These are phyloP conservation scores for Posidonia oceanica DNA, from an alignment of 116 monocot species.

Conservation along the genomic window DNA sequence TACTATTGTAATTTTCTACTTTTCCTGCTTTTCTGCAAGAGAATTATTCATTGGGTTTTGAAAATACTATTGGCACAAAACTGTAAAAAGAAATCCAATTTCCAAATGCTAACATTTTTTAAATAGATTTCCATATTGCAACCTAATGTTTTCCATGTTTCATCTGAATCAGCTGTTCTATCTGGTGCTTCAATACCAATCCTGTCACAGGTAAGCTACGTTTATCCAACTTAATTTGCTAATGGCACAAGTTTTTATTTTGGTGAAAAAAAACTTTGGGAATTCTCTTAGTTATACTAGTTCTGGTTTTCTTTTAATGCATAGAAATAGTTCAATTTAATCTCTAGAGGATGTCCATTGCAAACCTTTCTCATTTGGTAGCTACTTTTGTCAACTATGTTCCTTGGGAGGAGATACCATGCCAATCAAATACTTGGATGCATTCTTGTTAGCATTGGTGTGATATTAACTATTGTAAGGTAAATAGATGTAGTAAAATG, in stretches of 20 bases:
- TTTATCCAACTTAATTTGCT: background rate
- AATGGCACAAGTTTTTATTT: no score
- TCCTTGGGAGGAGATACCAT: conserved; percentile 67
- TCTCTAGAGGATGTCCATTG: conserved; percentile 4
- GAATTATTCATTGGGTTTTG: no score
- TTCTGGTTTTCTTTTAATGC: background rate
- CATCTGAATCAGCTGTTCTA: conserved; percentile 11
- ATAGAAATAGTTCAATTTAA: background rate
- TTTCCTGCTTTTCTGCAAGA: no score
- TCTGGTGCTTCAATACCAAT: conserved; percentile 93
- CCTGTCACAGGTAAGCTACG: conserved; percentile 67
- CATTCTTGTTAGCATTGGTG: conserved; percentile 73
- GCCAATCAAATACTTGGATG: conserved; percentile 90
- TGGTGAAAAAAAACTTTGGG: no score
- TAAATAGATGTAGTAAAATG: conserved; percentile 16
- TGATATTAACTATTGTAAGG: conserved; percentile 83
- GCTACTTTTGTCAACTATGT: conserved; percentile 66
- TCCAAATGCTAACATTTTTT: background rate
- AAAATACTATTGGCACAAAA: no score
- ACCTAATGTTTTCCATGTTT: conserved; percentile 3
- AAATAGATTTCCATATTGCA: background rate
- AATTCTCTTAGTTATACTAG: no score
- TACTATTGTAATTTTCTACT: no score
- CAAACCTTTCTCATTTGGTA: conserved; percentile 98
- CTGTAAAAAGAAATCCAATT: no score